phyloP scores from a whole-genome alignment of 768 basidiomycete species.

The Russula foetens region DNA sequence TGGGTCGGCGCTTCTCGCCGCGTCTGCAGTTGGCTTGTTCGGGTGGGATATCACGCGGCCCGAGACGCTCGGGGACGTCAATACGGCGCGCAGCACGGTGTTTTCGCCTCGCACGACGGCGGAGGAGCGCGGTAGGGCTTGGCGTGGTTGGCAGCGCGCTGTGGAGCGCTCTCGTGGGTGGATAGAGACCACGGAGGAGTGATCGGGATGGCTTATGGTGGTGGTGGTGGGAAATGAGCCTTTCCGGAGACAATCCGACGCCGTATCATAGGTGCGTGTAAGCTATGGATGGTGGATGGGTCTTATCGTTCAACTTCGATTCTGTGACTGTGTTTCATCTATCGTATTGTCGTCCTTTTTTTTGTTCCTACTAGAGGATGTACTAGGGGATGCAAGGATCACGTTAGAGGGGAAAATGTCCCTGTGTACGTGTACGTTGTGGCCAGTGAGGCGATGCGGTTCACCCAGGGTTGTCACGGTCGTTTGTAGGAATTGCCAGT shows the following conservation, averaged over 20 bases:
- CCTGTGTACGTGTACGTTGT: too few species aligned
- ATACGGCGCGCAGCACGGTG: constrained; percentile 67
- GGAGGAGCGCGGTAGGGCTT: constrained; percentile 51
- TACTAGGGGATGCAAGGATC: too few species aligned
- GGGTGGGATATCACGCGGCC: constrained; percentile 89
- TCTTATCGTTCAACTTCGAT: too few species aligned
- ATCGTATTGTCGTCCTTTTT: too few species aligned
- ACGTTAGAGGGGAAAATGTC: too few species aligned
- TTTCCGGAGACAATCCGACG: not conserved
- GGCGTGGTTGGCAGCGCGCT: constrained; percentile 82
- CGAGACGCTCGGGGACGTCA: constrained; percentile 77
- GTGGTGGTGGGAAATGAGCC: not conserved
- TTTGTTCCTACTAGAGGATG: too few species aligned
- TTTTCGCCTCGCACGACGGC: constrained; percentile 56
- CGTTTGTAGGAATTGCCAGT: too few species aligned
- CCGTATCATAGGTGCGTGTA: not conserved
- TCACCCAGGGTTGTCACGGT: too few species aligned
- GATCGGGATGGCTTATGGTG: not conserved
- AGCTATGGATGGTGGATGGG: too few species aligned
- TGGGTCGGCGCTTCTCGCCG: constrained; percentile 91
- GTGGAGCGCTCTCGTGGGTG: constrained; percentile 78
- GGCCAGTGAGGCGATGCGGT: too few species aligned
- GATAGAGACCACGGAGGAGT: constrained; percentile 47
- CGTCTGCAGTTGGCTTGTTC: constrained; percentile 75
- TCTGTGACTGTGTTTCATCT: too few species aligned